Percentiles rank a stretch among this genome's conserved stretches.
phyloP scores from a whole-genome alignment of 345 rosid species.

The Salix viminalis region DNA sequence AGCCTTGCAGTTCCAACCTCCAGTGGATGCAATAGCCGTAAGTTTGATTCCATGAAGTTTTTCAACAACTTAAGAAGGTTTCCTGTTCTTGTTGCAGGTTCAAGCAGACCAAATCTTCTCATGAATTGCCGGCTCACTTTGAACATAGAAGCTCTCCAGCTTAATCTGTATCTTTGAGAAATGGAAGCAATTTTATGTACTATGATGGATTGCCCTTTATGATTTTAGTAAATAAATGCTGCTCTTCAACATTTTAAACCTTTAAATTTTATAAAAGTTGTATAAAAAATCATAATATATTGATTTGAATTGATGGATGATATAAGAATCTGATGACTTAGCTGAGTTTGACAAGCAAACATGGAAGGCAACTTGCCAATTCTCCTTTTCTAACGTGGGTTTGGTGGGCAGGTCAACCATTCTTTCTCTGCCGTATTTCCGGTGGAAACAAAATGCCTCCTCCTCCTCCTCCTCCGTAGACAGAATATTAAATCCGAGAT shows the following conservation, averaged over 20 bases:
- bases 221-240: too few relatives aligned
- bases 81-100: conserved; percentile 17
- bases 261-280: too few relatives aligned
- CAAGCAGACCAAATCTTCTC: background rate
- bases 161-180: background rate
- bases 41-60: background rate
- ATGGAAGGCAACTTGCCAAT: background rate
- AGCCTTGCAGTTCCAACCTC: background rate
- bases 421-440: too few relatives aligned
- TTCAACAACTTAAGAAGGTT: background rate
- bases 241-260: background rate
- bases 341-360: too few relatives aligned
- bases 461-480: too few relatives aligned
- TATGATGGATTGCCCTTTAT: background rate
- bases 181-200: background rate
- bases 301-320: too few relatives aligned
- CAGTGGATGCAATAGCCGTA: too few relatives aligned
- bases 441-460: too few relatives aligned
- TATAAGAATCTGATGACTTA: too few relatives aligned
- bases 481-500: too few relatives aligned
- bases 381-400: background rate
- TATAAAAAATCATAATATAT: too few relatives aligned
- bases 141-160: background rate
- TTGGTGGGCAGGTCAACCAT: too few relatives aligned
- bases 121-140: background rate